Base-by-base conservation (phyloP, 2,329 filamentous ascomycete species). In the Metarhizium anisopliae region DNA sequence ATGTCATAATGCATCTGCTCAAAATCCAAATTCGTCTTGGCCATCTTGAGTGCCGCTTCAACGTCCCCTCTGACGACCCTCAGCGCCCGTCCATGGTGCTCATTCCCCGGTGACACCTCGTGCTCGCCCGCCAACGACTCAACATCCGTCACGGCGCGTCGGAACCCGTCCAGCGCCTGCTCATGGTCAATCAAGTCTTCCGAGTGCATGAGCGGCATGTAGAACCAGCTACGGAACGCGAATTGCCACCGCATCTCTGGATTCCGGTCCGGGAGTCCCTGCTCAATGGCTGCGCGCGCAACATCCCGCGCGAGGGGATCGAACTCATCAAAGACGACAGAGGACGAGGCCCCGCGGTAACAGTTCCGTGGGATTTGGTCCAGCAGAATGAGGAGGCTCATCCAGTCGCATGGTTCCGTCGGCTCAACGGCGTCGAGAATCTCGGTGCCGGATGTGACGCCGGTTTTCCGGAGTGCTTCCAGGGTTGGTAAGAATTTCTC, bases 311-410 rank as follows among this genome's bases (percentile, higher is more conserved):
- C 73, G 2, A 86, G 67, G 6, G 74, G 75, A 60, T 86, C 83
- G 59, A 83, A 85, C 60, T 79, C 73, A 1, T 57, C 68, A 62
- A 84, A 86, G 11, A 78, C 67, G 2, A 77, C 47, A 2, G 53
- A 59, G 0, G 72, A 66, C 29, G 80, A 67, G 0, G 71, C 68
- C 0, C 72, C 76, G 14, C 84, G 81, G 68, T 79, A 83, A 59
- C 81, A 74, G 63, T 87, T 86, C 2, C 84, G 77, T 0, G 83
- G 74, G 47, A 86, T 73, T 63, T 87, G 84, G 59, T 87, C 84
- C 2, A 87, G 74, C 2, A 87, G 72, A 2, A 87, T 61, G 5
- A 83, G 62, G 0, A 86, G 64, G 49, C 74, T 73, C 2, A 87
- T 68, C 67, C 70, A 74, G 59, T 73, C 70, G 6, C 65, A 53